These are phyloP conservation scores for Fusarium miscanthi DNA, from an alignment of 2,329 filamentous ascomycete genomes.

Conservation along the genomic window DNA sequence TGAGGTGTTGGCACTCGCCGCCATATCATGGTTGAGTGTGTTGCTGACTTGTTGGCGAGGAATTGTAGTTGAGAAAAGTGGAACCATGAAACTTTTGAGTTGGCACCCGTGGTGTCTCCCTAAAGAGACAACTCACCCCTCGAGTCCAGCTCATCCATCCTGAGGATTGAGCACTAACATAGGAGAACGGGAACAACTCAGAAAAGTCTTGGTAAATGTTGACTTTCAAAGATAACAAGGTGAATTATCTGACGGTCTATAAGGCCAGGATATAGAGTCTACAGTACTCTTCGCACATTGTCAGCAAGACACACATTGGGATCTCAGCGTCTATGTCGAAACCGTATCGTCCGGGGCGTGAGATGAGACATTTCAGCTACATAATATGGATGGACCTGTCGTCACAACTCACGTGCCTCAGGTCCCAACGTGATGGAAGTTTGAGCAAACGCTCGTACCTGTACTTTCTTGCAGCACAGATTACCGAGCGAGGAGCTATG, in stretches of 20 bases:
- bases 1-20: conserved; percentile 27
- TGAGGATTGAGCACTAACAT: not conserved
- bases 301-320: conserved; percentile 1
- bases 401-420: conserved; percentile 35
- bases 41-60: conserved; percentile 36
- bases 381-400: not conserved
- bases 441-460: conserved; percentile 13
- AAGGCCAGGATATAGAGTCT: not conserved
- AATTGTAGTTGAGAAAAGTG: conserved; percentile 38
- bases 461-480: conserved; percentile 18
- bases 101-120: conserved; percentile 32
- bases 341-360: conserved; percentile 14
- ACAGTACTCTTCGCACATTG: conserved; percentile 3
- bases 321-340: not conserved
- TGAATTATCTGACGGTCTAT: not conserved
- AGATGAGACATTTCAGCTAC: conserved; percentile 27
- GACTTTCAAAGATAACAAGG: not conserved
- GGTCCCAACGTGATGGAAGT: not conserved
- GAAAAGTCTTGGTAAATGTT: not conserved
- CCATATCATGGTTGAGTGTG: conserved; percentile 37
- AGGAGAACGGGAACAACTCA: not conserved
- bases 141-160: not conserved
- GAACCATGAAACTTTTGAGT: conserved; percentile 14
- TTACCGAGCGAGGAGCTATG: conserved; percentile 16
- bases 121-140: conserved; percentile 13